Conservation (phyloP, 768 basidiomycete genomes). For the Hygrophorus russula region DNA sequence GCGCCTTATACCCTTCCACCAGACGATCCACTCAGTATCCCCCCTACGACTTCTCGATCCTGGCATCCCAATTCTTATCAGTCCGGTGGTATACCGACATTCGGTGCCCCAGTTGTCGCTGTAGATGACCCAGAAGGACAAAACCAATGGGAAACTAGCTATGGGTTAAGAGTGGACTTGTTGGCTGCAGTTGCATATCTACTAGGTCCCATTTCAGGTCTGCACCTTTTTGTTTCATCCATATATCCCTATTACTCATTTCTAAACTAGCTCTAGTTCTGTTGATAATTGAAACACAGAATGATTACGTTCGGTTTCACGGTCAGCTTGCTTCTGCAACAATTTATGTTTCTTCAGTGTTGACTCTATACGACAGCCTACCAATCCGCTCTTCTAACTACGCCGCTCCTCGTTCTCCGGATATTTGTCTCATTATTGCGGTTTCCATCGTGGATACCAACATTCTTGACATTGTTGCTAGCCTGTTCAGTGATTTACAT, state of each 20-base stretch:
- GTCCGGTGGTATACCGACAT: slow-evolving; percentile 54
- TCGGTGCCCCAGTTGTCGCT: slow-evolving; percentile 31
- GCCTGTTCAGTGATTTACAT: slow-evolving; percentile 34
- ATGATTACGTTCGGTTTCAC: slow-evolving; percentile 71
- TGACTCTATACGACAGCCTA: slow-evolving; percentile 59
- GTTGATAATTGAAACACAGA: slow-evolving; percentile 65
- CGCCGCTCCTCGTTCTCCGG: slow-evolving; percentile 46
- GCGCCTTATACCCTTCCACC: slow-evolving; percentile 54
- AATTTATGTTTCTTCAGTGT: neutral
- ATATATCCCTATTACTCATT: neutral
- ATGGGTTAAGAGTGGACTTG: slow-evolving; percentile 55
- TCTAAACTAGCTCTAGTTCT: slow-evolving; percentile 40
- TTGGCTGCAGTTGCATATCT: slow-evolving; percentile 56
- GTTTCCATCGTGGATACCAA: slow-evolving; percentile 41
- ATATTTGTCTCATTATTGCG: slow-evolving; percentile 43
- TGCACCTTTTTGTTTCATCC: slow-evolving; percentile 11
- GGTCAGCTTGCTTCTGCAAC: slow-evolving; percentile 25
- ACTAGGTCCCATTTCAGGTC: slow-evolving; percentile 65
- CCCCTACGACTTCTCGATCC: slow-evolving; percentile 21
- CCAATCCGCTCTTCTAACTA: slow-evolving; percentile 63
- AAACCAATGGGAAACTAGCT: slow-evolving; percentile 63
- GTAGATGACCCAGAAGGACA: slow-evolving; percentile 29
- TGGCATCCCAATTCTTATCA: slow-evolving; percentile 64
- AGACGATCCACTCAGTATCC: slow-evolving; percentile 32
- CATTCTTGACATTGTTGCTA: slow-evolving; percentile 35